A percentile compares a stretch with the other conserved stretches of the same genome.
phyloP scores from a whole-genome alignment of 2,329 filamentous ascomycete genomes.

The Pseudogymnoascus sp. region DNA sequence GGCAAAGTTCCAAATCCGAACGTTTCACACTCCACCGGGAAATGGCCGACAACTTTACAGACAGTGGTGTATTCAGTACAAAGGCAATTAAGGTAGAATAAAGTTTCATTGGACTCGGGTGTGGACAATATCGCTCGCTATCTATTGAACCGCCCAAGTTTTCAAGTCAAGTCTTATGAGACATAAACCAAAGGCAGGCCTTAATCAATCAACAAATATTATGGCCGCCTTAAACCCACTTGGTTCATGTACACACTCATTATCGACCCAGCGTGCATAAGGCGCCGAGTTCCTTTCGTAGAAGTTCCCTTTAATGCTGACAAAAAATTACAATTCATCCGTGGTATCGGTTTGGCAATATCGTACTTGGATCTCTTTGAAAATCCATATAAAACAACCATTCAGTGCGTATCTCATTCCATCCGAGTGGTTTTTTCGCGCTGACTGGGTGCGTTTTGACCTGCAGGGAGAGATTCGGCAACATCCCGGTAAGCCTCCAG shows the following conservation, averaged over 20 bases:
- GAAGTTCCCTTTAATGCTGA: background rate
- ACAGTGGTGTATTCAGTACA: background rate
- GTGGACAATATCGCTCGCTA: background rate
- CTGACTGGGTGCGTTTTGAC: background rate
- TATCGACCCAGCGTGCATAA: background rate
- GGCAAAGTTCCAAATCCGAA: background rate
- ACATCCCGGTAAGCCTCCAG: constrained; percentile 22
- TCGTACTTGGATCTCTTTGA: background rate
- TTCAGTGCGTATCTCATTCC: background rate
- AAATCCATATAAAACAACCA: constrained; percentile 2
- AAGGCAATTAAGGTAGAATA: background rate
- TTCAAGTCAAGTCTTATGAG: background rate
- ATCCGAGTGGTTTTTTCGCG: background rate
- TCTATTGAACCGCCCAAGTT: background rate
- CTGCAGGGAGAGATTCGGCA: constrained; percentile 15
- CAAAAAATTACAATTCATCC: background rate
- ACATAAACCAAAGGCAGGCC: background rate
- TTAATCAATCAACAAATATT: background rate
- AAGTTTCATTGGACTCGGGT: background rate
- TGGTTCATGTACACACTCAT: background rate
- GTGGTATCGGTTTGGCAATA: background rate
- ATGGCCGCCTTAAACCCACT: background rate
- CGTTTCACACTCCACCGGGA: background rate
- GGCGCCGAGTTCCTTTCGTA: background rate
- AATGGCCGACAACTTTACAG: background rate